Evolutionary conservation across 2,329 filamentous ascomycete species (phyloP).

Genomic region (Ophiocordyceps camponoti-leonardi): DNA sequence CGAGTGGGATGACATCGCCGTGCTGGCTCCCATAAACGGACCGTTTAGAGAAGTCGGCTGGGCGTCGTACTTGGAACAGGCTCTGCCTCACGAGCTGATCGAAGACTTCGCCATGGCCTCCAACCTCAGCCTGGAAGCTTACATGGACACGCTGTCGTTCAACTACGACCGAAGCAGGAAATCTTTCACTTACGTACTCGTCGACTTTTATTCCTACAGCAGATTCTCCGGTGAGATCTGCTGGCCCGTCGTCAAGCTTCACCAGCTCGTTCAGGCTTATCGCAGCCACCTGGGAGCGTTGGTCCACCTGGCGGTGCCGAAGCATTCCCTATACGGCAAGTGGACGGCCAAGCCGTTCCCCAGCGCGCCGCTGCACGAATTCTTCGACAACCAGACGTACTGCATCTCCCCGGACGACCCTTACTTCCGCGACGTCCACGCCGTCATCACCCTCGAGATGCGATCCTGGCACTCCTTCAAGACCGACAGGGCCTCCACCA

Average conservation of each 20-base stretch:
- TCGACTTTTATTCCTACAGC: background rate
- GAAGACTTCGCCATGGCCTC: background rate
- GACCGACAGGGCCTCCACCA: background rate
- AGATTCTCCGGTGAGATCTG: background rate
- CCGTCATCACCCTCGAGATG: background rate
- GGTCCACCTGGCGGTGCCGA: background rate
- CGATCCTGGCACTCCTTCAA: background rate
- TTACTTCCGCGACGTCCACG: background rate
- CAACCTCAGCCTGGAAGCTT: background rate
- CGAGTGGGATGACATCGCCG: background rate
- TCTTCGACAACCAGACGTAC: background rate
- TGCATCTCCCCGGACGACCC: background rate
- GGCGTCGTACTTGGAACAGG: background rate
- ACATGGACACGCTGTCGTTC: background rate
- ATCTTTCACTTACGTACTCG: background rate
- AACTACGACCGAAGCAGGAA: background rate
- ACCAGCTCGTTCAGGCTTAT: background rate
- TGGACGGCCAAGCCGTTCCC: background rate
- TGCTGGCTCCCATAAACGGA: background rate
- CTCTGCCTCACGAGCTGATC: background rate
- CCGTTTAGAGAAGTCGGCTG: background rate
- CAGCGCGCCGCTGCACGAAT: background rate
- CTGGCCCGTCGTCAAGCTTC: background rate
- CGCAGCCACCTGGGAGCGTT: background rate
- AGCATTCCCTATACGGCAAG: background rate